Base-by-base conservation (phyloP, 192 early-diverging fungal genomes). In the Coemansia sp. region DNA sequence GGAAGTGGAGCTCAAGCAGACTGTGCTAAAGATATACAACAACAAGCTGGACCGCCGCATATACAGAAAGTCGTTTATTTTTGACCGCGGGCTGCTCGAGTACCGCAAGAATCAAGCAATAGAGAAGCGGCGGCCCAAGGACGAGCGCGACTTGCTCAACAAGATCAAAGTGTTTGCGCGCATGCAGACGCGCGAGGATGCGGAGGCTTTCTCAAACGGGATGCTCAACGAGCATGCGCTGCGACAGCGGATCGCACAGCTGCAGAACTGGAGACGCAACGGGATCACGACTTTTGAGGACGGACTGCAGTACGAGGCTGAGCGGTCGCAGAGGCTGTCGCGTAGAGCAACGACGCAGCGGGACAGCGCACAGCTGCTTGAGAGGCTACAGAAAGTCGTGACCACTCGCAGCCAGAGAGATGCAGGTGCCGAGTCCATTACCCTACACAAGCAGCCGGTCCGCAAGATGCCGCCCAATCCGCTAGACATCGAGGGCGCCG, bases 11-110 rank as follows among this genome's bases (percentile, higher is more conserved):
- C 85, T 99, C 34, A 96, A 98, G 70, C 68, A 89, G 53, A 90
- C 91, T 58, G 90, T 97, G 59, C 79, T 99, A 48, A 87, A 93
- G 65, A 95, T 99, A 60, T 99, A 99, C 73, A 98, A 99, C 74
- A 78, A 83, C 66, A 86, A 87, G 59, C 79, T 99, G 25, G 90
- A 93, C 63, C 86, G 90, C 23, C 88, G 96, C 49, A 61, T 85
- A 28, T 89, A 95, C 58, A 77, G 92, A 16, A 96, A 96, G 79
- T 85, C 87, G 53, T 88, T 98, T 77, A 89, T 98, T 6, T 89
- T 93, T 68, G 97, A 96, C n/a, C 84, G 94, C 30, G 86, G 86
- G 0, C 80, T 98, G 39, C 72, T 92, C n/a, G 94, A 98, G 60
- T 96, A 90, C 63, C 90, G 88, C 66, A 92, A 92, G 82, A 83